Conservation (phyloP, 2,329 filamentous ascomycete species). For the Calonectria montana region DNA sequence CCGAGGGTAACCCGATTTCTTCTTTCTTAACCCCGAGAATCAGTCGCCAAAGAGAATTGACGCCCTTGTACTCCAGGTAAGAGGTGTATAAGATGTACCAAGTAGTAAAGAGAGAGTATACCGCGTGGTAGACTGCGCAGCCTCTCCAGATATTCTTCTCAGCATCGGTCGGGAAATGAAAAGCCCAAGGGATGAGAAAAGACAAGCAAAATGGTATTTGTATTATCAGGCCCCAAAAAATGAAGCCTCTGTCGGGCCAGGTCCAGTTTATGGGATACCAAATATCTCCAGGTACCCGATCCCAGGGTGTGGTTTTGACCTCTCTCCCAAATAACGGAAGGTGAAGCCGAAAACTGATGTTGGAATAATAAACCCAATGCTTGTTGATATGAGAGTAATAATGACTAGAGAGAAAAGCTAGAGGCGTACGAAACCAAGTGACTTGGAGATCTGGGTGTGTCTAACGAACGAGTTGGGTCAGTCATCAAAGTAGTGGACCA, state of each 20-base stretch:
- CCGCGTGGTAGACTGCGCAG: neutral
- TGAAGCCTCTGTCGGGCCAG: slow-evolving; percentile 12
- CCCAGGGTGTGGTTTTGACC: slow-evolving; percentile 11
- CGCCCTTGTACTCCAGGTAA: neutral
- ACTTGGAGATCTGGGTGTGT: neutral
- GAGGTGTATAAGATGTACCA: neutral
- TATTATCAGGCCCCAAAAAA: neutral
- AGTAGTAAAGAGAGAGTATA: neutral
- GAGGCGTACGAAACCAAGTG: slow-evolving; percentile 8
- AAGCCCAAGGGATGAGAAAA: slow-evolving; percentile 22
- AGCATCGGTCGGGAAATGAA: neutral
- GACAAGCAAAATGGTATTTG: slow-evolving; percentile 14
- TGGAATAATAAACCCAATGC: slow-evolving; percentile 26
- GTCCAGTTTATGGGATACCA: neutral
- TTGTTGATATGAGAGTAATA: slow-evolving; percentile 21
- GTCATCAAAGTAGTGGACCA: neutral
- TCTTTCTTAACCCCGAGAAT: neutral
- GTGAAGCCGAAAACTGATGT: slow-evolving; percentile 4
- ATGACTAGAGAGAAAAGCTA: slow-evolving; percentile 26
- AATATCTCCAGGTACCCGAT: slow-evolving; percentile 15
- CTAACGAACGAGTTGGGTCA: neutral
- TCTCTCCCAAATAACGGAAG: slow-evolving; percentile 23
- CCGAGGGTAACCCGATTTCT: neutral
- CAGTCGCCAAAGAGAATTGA: neutral
- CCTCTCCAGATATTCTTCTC: slow-evolving; percentile 20